These are phyloP conservation scores for Plantago ovata DNA, from an alignment of 257 asterid genomes.

Conservation along the genomic window DNA sequence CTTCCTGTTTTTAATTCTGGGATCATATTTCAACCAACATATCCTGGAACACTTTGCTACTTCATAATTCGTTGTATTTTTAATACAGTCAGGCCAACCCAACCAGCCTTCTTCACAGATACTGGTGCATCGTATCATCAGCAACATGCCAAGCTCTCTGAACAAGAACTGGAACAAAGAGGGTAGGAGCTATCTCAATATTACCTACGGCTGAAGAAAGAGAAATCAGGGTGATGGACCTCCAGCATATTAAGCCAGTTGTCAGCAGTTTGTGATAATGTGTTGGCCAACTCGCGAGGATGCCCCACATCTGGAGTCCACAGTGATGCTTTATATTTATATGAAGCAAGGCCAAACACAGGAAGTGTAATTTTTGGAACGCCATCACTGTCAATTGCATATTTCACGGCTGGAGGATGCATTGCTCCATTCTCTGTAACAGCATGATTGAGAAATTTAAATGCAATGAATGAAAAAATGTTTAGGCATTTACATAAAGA, in stretches of 20 bases:
- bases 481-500: not conserved
- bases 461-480: not conserved
- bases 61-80: too few species aligned
- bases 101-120: conserved; percentile 14
- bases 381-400: conserved; percentile 48
- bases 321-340: conserved; percentile 61
- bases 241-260: conserved; percentile 51
- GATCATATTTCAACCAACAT: too few species aligned
- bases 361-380: conserved; percentile 60
- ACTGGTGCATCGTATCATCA: conserved; percentile 1
- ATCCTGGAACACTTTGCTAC: too few species aligned
- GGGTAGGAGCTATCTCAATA: conserved; percentile 3
- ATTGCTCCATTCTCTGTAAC: conserved; percentile 52
- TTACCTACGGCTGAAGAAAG: conserved; percentile 72
- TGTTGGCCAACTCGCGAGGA: conserved; percentile 45
- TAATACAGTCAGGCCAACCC: too few species aligned
- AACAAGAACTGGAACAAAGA: conserved; percentile 12
- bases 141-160: conserved; percentile 5
- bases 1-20: too few species aligned
- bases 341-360: conserved; percentile 80
- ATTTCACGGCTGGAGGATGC: conserved; percentile 36
- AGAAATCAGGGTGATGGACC: conserved; percentile 86
- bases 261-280: conserved; percentile 68
- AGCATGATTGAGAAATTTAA: conserved; percentile 1
- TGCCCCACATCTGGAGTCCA: conserved; percentile 67